Percentiles rank a stretch among this genome's conserved stretches.
Conservation (phyloP, 2,329 filamentous ascomycete species). For the Xylaria sp. region DNA sequence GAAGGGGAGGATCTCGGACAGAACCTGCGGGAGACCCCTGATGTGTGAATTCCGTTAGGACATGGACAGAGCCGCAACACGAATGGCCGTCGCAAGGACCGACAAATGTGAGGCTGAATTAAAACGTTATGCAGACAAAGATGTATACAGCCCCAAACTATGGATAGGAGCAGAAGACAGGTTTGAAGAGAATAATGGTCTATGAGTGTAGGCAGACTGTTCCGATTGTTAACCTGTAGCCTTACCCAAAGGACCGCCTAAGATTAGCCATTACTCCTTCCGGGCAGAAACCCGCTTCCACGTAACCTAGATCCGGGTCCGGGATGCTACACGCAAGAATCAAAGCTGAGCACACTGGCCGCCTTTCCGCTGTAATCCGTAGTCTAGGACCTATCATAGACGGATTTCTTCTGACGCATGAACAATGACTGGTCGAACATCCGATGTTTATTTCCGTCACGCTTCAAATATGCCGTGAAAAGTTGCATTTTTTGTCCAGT, state of each 20-base stretch:
- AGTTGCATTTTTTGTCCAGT: conserved; percentile 6
- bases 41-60: too few relatives aligned
- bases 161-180: neutral
- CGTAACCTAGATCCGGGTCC: neutral
- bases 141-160: too few relatives aligned
- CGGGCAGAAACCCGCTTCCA: neutral
- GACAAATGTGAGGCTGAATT: too few relatives aligned
- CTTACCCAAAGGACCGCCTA: neutral
- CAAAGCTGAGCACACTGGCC: neutral
- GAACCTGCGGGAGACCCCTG: too few relatives aligned
- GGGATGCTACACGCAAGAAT: neutral
- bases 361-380: neutral
- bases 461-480: conserved; percentile 1
- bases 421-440: neutral
- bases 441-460: neutral
- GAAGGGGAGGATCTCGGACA: too few relatives aligned
- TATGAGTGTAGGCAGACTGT: neutral
- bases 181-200: neutral
- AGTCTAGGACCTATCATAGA: neutral
- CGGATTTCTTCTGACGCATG: neutral
- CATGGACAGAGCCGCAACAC: too few relatives aligned
- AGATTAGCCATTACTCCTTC: neutral
- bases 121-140: too few relatives aligned
- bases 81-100: too few relatives aligned
- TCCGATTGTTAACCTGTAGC: neutral